Evolutionary conservation across 1,139 yeast species (phyloP).

Genomic region (Taiozyma sp.): DNA sequence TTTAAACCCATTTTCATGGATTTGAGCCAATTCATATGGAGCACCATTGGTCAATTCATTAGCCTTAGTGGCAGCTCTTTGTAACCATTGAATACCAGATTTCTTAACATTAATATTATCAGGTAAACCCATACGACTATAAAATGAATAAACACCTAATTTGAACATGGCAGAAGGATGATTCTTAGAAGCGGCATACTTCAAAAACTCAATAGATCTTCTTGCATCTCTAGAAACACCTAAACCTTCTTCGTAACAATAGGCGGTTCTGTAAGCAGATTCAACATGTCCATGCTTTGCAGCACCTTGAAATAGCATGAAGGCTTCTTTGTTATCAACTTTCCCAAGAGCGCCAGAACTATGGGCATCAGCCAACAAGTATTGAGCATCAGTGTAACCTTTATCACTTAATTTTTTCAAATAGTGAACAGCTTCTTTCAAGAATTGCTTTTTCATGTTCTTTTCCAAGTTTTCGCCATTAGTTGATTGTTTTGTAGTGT

Average conservation of each 20-base stretch:
- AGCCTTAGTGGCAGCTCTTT: constrained; percentile 81
- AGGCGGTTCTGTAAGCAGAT: constrained; percentile 85
- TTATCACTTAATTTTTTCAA: constrained; percentile 70
- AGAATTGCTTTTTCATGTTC: constrained; percentile 36
- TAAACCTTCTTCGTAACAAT: constrained; percentile 89
- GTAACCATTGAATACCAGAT: constrained; percentile 89
- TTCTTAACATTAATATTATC: constrained; percentile 66
- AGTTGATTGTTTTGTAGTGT: constrained; percentile 20
- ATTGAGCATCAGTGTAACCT: constrained; percentile 88
- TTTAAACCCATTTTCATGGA: constrained; percentile 76
- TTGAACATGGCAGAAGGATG: constrained; percentile 97
- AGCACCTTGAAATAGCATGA: constrained; percentile 73
- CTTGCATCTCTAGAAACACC: constrained; percentile 89
- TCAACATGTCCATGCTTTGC: constrained; percentile 93
- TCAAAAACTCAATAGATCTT: constrained; percentile 75
- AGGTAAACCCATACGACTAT: constrained; percentile 78
- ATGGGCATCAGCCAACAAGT: constrained; percentile 81
- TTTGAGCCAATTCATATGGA: constrained; percentile 86
- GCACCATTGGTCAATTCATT: constrained; percentile 85
- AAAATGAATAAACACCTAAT: constrained; percentile 79
- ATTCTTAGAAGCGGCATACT: constrained; percentile 84
- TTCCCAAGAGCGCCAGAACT: constrained; percentile 84
- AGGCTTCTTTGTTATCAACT: constrained; percentile 75
- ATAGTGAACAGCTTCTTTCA: constrained; percentile 73
- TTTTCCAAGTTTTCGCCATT: constrained; percentile 18